Conservation (phyloP, 345 rosid species). For the Gossypium mustelinum region DNA sequence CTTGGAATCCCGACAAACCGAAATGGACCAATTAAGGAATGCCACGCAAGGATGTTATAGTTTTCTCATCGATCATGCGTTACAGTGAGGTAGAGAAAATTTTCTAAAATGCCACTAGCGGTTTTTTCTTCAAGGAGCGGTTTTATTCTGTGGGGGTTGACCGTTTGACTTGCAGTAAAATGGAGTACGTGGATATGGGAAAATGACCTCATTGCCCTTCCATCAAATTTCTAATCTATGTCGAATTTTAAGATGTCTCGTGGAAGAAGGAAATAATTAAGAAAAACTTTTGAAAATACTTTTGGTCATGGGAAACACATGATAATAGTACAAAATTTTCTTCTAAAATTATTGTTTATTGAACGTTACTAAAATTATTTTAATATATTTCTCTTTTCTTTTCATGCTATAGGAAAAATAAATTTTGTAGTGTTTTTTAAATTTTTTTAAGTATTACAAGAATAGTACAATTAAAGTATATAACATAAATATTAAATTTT, state of each 20-base stretch:
- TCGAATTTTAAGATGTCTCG: not conserved
- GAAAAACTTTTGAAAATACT: not conserved
- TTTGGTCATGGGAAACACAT: not conserved
- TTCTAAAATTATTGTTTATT: not conserved
- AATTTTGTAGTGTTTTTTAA: too few species aligned
- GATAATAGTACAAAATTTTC: not conserved
- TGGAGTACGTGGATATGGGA: accelerated
- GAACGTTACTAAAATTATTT: not conserved
- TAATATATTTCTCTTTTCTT: too few species aligned
- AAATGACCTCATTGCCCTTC: conserved; percentile 28
- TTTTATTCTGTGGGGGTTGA: conserved; percentile 35
- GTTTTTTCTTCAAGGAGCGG: conserved; percentile 14
- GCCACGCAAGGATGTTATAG: conserved; percentile 39
- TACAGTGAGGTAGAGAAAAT: not conserved
- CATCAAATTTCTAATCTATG: not conserved
- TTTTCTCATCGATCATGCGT: conserved; percentile 32
- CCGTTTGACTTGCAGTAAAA: conserved; percentile 44
- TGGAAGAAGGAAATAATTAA: not conserved
- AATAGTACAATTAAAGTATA: too few species aligned
- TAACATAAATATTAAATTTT: too few species aligned
- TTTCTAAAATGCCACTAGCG: conserved; percentile 25
- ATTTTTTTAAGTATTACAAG: too few species aligned
- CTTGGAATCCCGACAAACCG: conserved; percentile 48
- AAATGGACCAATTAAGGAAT: conserved; percentile 19
- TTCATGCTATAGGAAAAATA: too few species aligned